These are phyloP conservation scores for Artemisia annua DNA, from an alignment of 129 eudicot species.

Conservation along the genomic window DNA sequence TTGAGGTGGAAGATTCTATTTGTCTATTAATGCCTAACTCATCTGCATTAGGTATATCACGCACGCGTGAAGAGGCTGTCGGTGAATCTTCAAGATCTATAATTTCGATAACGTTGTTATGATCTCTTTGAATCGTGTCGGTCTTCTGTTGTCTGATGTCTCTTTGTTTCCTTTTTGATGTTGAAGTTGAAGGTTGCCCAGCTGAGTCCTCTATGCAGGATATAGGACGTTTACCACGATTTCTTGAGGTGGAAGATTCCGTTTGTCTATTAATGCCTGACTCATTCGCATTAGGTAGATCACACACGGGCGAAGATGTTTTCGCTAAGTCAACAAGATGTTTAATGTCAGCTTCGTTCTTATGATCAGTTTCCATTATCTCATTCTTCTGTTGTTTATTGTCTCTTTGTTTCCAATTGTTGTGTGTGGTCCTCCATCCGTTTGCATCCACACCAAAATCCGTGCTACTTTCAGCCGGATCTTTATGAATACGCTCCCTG, in stretches of 20 bases:
- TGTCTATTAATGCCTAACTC: conserved; percentile 40
- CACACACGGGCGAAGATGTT: neutral
- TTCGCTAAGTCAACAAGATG: conserved; percentile 6
- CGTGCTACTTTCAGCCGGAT: conserved; percentile 28
- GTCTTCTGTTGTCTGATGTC: conserved; percentile 21
- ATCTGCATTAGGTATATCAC: neutral
- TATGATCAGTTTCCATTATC: conserved; percentile 23
- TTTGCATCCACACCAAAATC: conserved; percentile 21
- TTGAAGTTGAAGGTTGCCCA: conserved; percentile 33
- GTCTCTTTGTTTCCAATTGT: conserved; percentile 32
- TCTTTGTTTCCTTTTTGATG: conserved; percentile 33
- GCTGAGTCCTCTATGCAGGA: conserved; percentile 38
- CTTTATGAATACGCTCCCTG: conserved; percentile 41
- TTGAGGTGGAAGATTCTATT: conserved; percentile 41
- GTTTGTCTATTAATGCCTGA: conserved; percentile 44
- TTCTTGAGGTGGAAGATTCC: conserved; percentile 39
- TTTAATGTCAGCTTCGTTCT: conserved; percentile 17
- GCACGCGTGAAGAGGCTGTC: neutral
- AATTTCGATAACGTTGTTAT: conserved; percentile 16
- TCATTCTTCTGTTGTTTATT: conserved; percentile 17
- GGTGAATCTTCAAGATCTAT: conserved; percentile 14
- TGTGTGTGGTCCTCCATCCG: conserved; percentile 60
- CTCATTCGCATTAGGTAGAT: conserved; percentile 5
- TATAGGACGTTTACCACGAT: conserved; percentile 44
- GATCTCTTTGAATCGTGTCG: conserved; percentile 21